phyloP scores from a whole-genome alignment of 768 basidiomycete species.

The Porphyrellus cyaneotinctus region DNA sequence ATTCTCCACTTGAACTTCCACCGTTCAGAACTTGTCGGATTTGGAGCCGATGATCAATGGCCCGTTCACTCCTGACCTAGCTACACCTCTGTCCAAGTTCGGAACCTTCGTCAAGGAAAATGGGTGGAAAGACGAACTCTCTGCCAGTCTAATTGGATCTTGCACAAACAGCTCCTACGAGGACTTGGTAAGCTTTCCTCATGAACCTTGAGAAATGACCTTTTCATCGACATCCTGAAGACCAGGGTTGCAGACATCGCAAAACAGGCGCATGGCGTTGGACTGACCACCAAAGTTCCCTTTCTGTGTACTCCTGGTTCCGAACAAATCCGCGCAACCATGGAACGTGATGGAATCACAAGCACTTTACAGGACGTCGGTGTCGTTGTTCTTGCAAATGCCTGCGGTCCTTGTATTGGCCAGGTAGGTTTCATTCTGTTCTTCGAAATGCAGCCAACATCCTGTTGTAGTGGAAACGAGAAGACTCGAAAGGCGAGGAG shows the following conservation, averaged over 20 bases:
- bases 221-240: conserved; percentile 37
- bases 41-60: conserved; percentile 94
- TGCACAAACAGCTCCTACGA: conserved; percentile 99
- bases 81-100: conserved; percentile 91
- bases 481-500: conserved; percentile 81
- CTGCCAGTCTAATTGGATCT: conserved; percentile 92
- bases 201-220: not conserved
- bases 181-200: conserved; percentile 62
- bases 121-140: conserved; percentile 91
- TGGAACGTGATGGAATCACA: conserved; percentile 91
- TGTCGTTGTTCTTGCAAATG: conserved; percentile 93
- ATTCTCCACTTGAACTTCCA: not conserved
- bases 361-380: conserved; percentile 80
- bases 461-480: conserved; percentile 77
- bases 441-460: conserved; percentile 5
- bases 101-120: conserved; percentile 72
- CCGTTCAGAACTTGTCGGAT: conserved; percentile 71
- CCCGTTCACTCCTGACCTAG: conserved; percentile 95
- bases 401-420: conserved; percentile 98
- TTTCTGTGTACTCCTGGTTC: conserved; percentile 89
- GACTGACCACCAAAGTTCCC: conserved; percentile 77
- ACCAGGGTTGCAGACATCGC: conserved; percentile 91
- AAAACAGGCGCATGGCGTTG: conserved; percentile 79
- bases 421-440: conserved; percentile 48
- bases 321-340: conserved; percentile 95